Conservation (phyloP, 129 eudicot species). For the sunflower (Helianthus annuus) region DNA sequence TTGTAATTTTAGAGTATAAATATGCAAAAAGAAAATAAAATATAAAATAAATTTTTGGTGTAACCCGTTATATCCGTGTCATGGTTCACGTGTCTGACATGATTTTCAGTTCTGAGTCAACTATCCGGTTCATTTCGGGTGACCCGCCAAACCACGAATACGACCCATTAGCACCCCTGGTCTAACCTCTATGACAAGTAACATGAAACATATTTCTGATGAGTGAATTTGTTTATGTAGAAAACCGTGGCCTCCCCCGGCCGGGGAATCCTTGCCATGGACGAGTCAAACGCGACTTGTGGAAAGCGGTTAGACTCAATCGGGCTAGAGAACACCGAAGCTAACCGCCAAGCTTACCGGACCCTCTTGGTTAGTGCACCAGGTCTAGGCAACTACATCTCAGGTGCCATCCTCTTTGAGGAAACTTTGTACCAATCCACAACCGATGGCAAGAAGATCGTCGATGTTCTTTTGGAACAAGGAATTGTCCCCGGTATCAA, state of each 20-base stretch:
- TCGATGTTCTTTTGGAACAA: slow-evolving; percentile 54
- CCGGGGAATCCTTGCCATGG: slow-evolving; percentile 84
- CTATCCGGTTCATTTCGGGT: too few species aligned
- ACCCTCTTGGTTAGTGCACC: slow-evolving; percentile 66
- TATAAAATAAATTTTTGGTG: not conserved
- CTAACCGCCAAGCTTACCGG: slow-evolving; percentile 75
- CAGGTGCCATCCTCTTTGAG: slow-evolving; percentile 79
- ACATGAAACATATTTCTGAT: slow-evolving; percentile 12
- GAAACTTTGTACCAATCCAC: slow-evolving; percentile 75
- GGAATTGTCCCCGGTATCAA: slow-evolving; percentile 67
- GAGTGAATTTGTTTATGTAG: slow-evolving; percentile 31
- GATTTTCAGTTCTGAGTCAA: not conserved
- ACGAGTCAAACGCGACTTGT: slow-evolving; percentile 77
- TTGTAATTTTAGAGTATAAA: not conserved
- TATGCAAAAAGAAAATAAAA: not conserved
- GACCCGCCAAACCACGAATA: not conserved
- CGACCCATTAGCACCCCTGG: not conserved
- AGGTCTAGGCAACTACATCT: slow-evolving; percentile 69
- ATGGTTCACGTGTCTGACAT: not conserved
- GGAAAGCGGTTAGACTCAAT: slow-evolving; percentile 76
- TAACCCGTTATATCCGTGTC: not conserved
- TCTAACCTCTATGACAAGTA: not conserved
- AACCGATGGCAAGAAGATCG: slow-evolving; percentile 61
- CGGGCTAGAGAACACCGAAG: slow-evolving; percentile 75
- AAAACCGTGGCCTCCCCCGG: slow-evolving; percentile 73